phyloP scores from a whole-genome alignment of 1,284 basidiomycete genomes.

The Jaminaea rosea region DNA sequence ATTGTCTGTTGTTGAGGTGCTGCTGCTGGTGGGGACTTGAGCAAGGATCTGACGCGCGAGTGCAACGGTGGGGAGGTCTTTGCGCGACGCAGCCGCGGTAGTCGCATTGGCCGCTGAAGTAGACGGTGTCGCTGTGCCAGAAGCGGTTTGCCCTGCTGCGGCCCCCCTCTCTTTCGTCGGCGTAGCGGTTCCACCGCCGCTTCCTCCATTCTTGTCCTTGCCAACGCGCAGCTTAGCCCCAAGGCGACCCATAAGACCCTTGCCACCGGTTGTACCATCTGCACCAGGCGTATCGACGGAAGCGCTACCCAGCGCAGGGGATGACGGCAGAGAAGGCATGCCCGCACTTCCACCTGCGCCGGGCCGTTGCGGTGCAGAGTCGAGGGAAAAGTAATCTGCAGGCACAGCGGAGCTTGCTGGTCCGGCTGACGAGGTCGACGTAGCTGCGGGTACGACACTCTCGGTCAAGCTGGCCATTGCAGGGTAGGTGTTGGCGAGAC shows the following conservation, averaged over 20 bases:
- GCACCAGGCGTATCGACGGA: slow-evolving; percentile 17
- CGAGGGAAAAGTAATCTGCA: slow-evolving; percentile 25
- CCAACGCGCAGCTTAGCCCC: background rate
- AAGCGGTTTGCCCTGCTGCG: too few relatives aligned
- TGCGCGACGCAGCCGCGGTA: too few relatives aligned
- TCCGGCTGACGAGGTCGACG: too few relatives aligned
- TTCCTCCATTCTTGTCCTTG: too few relatives aligned
- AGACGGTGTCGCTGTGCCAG: too few relatives aligned
- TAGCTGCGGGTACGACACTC: too few relatives aligned
- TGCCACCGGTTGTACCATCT: background rate
- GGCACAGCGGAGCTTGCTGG: background rate
- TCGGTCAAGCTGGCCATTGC: background rate
- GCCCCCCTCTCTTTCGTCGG: too few relatives aligned
- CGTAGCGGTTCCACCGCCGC: too few relatives aligned
- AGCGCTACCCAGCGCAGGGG: slow-evolving; percentile 11
- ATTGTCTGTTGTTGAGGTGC: slow-evolving; percentile 63
- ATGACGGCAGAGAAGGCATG: background rate
- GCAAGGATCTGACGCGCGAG: background rate
- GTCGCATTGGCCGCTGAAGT: too few relatives aligned
- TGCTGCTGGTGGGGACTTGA: slow-evolving; percentile 53
- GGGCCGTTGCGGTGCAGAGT: background rate
- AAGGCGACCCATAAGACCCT: background rate
- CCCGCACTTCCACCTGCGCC: background rate
- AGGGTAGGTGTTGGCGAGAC: slow-evolving; percentile 3
- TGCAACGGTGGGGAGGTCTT: too few relatives aligned